phyloP scores from a whole-genome alignment of 2,329 filamentous ascomycete genomes.

The Penicillium hesseltinei region DNA sequence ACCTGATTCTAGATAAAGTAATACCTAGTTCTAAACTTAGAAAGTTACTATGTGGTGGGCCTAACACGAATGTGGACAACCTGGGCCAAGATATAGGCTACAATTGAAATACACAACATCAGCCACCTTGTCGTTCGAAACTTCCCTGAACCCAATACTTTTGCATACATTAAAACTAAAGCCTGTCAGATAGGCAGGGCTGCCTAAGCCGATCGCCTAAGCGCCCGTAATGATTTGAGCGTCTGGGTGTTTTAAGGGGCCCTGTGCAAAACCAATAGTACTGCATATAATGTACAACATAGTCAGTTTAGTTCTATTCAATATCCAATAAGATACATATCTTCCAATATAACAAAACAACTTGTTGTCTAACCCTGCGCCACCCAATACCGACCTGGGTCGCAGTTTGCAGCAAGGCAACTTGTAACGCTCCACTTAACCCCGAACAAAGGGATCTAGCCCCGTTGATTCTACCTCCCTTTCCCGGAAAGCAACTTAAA shows the following conservation, averaged over 20 bases:
- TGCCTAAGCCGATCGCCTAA: neutral
- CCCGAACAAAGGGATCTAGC: neutral
- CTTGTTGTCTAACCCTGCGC: neutral
- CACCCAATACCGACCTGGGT: neutral
- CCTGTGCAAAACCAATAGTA: neutral
- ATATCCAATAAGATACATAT: neutral
- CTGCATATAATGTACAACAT: neutral
- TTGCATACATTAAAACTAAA: neutral
- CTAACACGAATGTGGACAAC: neutral
- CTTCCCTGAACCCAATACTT: neutral
- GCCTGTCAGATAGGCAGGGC: neutral
- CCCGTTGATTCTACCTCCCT: neutral
- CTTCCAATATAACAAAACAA: neutral
- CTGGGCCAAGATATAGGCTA: neutral
- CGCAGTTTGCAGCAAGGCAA: slow-evolving; percentile 1
- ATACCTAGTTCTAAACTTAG: neutral
- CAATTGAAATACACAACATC: neutral
- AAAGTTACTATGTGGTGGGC: neutral
- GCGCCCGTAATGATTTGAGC: neutral
- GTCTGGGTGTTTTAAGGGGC: neutral
- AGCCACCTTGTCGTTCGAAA: neutral
- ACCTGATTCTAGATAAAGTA: neutral
- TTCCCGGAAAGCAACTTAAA: neutral
- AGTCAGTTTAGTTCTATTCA: neutral
- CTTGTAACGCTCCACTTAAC: neutral